Base-by-base conservation (phyloP, 2,329 filamentous ascomycete genomes). In the Trichoderma pleuroti region DNA sequence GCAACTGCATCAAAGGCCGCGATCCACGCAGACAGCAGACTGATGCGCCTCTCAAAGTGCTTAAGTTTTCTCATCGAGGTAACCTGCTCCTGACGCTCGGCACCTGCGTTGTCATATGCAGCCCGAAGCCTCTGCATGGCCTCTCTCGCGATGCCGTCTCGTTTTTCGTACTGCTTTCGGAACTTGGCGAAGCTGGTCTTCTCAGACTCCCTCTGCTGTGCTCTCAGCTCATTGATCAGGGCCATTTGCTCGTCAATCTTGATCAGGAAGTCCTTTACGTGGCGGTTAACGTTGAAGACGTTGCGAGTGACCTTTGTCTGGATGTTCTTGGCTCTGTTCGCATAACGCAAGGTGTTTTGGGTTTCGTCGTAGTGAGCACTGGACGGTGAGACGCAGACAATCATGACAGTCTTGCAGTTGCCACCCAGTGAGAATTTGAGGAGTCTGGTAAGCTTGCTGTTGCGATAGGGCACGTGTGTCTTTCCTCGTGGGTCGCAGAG, bases 281-380 rank as follows among this genome's bases (percentile, higher is more conserved):
- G 96, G 72, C 96, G 92, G 80, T 99, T 98, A 74, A 99, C 96
- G 80, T 99, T 99, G 84, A 97, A 99, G 28, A 98, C 94, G 78
- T 99, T 99, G 77, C 94, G 91, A n/a, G 96, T 98, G 70, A 98
- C 94, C 86, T 99, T 99, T 71, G 96, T 99, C 83, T 98, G 97
- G 78, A 99, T 99, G 78, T 99, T 99, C 88, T 99, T 99, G 71
- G 96, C 96, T 75, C 96, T 88, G 81, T 99, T 98, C 63, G 96
- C 96, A 78, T 99, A 99, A 76, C 97, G 92, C 21, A 99, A 86
- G 0, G 96, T 99, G 81, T 99, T 99, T 77, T 99, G 96, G 0
- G 95, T 98, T 82, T 99, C 96, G 80, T 99, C 96, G 76, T 96
- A 99, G 81, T 99, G 96, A 6, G 93, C 92, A 77, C 96, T 98